Base-by-base conservation (phyloP, 1,284 basidiomycete genomes). In the Tremellales sp. region DNA sequence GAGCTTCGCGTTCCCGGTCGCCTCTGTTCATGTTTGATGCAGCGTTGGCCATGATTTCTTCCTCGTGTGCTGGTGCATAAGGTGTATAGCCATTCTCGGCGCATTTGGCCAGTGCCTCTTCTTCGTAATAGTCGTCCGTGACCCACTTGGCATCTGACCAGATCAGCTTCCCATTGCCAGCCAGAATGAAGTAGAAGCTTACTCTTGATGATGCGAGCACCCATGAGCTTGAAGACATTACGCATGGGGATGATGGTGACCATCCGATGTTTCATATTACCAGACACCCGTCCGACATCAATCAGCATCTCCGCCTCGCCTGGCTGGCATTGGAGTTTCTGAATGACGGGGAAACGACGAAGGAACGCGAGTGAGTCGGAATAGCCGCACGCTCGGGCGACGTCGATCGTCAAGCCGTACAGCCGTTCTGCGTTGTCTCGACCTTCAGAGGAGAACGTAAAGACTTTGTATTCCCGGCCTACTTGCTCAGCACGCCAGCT, bases 311-410 rank as follows among this genome's bases (percentile, higher is more conserved):
- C 90, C 69, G 97, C 93, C 74, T 97, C 94, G 17, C 82, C 79
- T 48, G 88, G 85, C 0, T 84, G 85, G 33, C 89, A 87, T 57
- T 85, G 86, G 48, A 96, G 79, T 74, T 97, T 97, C 78, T 91
- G 80, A 21, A 96, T 86, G 27, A 89, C 82, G 0, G 84, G 84
- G 61, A 94, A 94, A 5, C 89, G 82, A 11, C 96, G 85, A 75
- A 97, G 94, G 72, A 97, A 97, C 73, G 96, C 97, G 11, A 97
- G 78, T 8, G 93, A 97, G 73, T 98, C 96, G 49, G 90, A 84
- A 75, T 92, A 97, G 2, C 94, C 96, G 35, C 89, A 92, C 3
- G 89, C 89, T 23, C 94, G 84, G 0, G 94, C 94, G 4, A 92
- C 93, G 65, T 98, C 94, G 56, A 98, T 97, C 11, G 94, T 90